A percentile compares a stretch with the other conserved stretches of the same genome.
phyloP scores from a whole-genome alignment of 2,329 filamentous ascomycete species.

The Colletotrichum eremochloae region DNA sequence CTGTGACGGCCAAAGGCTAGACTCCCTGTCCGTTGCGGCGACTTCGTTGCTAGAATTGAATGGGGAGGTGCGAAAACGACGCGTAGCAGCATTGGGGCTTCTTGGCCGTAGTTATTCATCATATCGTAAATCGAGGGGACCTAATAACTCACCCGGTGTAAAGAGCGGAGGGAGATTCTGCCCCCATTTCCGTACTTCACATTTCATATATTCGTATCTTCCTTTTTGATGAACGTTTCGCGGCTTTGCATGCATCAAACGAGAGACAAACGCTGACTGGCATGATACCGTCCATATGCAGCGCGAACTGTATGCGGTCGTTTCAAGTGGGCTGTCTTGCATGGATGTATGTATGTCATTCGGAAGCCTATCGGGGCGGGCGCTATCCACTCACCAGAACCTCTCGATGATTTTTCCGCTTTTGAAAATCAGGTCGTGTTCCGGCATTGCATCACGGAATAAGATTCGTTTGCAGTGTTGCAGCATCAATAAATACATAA shows the following conservation, averaged over 20 bases:
- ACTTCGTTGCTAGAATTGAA: neutral
- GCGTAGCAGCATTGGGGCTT: neutral
- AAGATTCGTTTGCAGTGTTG: too few relatives aligned
- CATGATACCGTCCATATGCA: neutral
- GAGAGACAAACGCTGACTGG: neutral
- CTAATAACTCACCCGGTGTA: neutral
- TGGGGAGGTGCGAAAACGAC: neutral
- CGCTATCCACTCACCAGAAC: neutral
- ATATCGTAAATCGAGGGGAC: neutral
- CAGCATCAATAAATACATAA: neutral
- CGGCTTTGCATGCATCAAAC: neutral
- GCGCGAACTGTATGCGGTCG: neutral
- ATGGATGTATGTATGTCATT: neutral
- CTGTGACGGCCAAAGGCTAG: neutral
- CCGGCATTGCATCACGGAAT: neutral
- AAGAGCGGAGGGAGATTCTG: neutral
- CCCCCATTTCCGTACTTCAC: neutral
- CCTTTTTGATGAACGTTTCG: neutral
- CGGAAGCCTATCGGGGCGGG: neutral
- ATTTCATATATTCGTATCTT: conserved; percentile 4
- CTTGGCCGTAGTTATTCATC: neutral
- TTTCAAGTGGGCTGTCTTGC: neutral
- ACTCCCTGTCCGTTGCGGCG: neutral
- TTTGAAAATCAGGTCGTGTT: neutral
- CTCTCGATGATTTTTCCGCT: neutral